Percentiles rank a stretch among this genome's conserved stretches.
Evolutionary conservation across 202 grass and related monocot species (phyloP).

Genomic region (Alloteropsis angusta): DNA sequence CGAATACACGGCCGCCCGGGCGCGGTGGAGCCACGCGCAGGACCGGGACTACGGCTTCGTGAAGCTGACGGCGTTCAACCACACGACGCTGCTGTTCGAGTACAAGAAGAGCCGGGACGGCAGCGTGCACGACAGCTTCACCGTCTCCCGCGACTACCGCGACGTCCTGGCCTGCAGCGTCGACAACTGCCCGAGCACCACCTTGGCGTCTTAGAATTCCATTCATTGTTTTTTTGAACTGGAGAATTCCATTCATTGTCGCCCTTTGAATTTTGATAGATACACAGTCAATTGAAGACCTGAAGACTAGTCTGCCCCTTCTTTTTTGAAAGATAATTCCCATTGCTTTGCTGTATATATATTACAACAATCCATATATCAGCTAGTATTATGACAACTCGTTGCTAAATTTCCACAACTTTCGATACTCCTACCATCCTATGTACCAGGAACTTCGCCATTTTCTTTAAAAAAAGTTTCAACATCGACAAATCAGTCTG

Average conservation of each 20-base stretch:
- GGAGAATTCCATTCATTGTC: no score
- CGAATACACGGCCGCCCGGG: conserved; percentile 31
- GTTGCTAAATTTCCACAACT: no score
- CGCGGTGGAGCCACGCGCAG: conserved; percentile 66
- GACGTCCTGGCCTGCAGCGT: conserved; percentile 59
- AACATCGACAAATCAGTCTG: no score
- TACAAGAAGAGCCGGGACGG: conserved; percentile 83
- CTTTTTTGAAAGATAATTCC: no score
- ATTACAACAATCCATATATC: no score
- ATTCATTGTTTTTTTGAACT: not conserved
- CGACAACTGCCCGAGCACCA: conserved; percentile 47
- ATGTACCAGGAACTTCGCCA: no score
- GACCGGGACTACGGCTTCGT: conserved; percentile 75
- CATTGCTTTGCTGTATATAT: no score
- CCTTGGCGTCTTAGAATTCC: conserved; percentile 28
- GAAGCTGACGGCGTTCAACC: conserved; percentile 81
- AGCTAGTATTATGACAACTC: no score
- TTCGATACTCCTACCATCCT: no score
- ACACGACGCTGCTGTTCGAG: conserved; percentile 75
- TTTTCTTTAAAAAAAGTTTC: no score
- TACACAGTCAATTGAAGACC: not conserved
- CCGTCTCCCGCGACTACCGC: conserved; percentile 68
- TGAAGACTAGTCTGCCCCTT: no score
- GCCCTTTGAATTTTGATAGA: not conserved
- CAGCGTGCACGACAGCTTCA: conserved; percentile 64